phyloP scores from a whole-genome alignment of 2,329 filamentous ascomycete species.

The Cercospora canescens region DNA sequence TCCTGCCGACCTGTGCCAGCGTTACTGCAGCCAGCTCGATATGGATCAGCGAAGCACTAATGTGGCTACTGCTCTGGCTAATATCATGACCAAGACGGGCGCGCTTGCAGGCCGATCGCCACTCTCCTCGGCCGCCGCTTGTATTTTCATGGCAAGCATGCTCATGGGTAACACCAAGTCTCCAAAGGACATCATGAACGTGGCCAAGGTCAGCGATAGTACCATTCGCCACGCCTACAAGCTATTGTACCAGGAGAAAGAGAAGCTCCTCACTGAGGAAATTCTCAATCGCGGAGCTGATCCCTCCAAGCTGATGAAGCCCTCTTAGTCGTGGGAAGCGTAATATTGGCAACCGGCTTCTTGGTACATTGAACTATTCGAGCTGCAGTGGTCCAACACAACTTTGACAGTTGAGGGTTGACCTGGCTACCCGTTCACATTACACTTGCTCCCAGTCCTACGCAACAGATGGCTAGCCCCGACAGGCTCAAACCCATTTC shows the following conservation, averaged over 20 bases:
- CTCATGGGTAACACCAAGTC: constrained; percentile 76
- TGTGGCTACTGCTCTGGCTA: constrained; percentile 75
- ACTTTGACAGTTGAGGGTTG: not conserved
- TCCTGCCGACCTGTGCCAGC: constrained; percentile 66
- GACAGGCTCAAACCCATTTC: constrained; percentile 8
- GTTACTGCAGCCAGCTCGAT: constrained; percentile 83
- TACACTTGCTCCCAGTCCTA: not conserved
- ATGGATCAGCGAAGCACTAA: constrained; percentile 75
- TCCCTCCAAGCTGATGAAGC: constrained; percentile 66
- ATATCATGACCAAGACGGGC: constrained; percentile 73
- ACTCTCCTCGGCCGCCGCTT: constrained; percentile 88
- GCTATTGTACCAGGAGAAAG: constrained; percentile 72
- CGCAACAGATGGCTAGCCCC: constrained; percentile 14
- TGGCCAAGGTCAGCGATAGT: constrained; percentile 90
- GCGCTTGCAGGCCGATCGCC: constrained; percentile 90
- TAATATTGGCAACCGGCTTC: not conserved
- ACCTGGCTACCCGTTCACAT: not conserved
- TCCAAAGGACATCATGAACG: constrained; percentile 81
- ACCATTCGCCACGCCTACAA: constrained; percentile 97
- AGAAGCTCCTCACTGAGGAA: constrained; percentile 71
- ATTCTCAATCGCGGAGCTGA: constrained; percentile 74
- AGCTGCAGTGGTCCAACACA: not conserved
- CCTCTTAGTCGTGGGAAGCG: constrained; percentile 24
- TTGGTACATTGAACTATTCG: not conserved
- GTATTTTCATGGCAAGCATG: constrained; percentile 93